Percentiles rank a stretch among this genome's conserved stretches.
These are phyloP conservation scores for Beauveria brongniartii DNA, from an alignment of 2,329 filamentous ascomycete genomes.

Conservation along the genomic window DNA sequence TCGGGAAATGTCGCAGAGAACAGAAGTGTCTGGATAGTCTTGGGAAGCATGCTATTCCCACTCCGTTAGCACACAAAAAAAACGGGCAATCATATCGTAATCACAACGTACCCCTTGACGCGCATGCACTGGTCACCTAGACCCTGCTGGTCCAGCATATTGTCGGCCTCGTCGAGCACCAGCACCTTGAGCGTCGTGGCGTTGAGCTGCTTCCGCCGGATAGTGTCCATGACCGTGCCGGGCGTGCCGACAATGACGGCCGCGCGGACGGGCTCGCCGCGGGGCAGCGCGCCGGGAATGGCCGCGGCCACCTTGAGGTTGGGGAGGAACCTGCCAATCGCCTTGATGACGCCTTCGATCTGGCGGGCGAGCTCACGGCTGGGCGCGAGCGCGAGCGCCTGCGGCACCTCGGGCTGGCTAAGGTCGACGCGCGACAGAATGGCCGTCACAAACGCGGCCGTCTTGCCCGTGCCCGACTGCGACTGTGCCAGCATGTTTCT, in stretches of 20 bases:
- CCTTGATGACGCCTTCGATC: conserved; percentile 75
- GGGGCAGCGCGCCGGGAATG: conserved; percentile 67
- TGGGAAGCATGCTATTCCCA: conserved; percentile 58
- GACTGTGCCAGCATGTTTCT: conserved; percentile 95
- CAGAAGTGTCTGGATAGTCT: conserved; percentile 73
- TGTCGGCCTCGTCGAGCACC: conserved; percentile 94
- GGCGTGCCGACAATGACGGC: conserved; percentile 89
- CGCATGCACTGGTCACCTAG: conserved; percentile 90
- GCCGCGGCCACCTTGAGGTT: conserved; percentile 71
- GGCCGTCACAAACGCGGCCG: conserved; percentile 89
- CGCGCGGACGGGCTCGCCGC: conserved; percentile 60
- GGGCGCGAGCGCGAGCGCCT: conserved; percentile 83
- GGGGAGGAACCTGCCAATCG: conserved; percentile 77
- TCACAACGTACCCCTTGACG: conserved; percentile 61
- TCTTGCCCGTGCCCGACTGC: conserved; percentile 98
- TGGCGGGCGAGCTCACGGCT: conserved; percentile 92
- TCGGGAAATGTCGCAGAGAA: conserved; percentile 94
- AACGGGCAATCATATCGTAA: background rate
- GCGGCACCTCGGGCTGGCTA: conserved; percentile 57
- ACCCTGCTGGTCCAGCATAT: conserved; percentile 95
- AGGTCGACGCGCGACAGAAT: conserved; percentile 82
- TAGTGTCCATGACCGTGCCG: conserved; percentile 82
- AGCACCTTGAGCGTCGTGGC: conserved; percentile 66
- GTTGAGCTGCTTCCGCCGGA: conserved; percentile 69
- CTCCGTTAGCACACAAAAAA: background rate